Base-by-base conservation (phyloP, 1,139 yeast genomes). In the Hansenula sp. region DNA sequence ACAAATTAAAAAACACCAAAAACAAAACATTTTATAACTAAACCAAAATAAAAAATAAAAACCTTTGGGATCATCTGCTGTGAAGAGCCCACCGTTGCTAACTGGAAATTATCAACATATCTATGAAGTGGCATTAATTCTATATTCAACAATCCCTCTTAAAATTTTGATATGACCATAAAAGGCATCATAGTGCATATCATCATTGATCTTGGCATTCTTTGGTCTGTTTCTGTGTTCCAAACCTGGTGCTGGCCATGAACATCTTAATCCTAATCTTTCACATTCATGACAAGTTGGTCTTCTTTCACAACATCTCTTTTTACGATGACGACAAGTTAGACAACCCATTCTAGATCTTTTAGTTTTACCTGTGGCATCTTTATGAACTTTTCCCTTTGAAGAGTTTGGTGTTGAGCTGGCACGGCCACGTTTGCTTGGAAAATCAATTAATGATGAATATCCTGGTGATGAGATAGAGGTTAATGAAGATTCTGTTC, bases 251-350 rank as follows among this genome's bases (percentile, higher is more conserved):
- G 50, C 42, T 4, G 81, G 80, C 69, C 79, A 76, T 21, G 62
- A 62, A 56, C 89, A 82, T 26, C 65, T 69, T 37, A 79, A 66
- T 2, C 70, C 65, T 25, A 82, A 59, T 43, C 89, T 61, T 6
- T 54, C 44, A 57, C 89, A 82, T 42, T 82, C 86, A 0, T 66
- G 57, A 53, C 92, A 83, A 3, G 56, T 54, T 3, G 92, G 92
- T 42, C 68, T 69, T 1, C 57, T 57, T 55, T 83, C 92, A 53
- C 82, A 79, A 53, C 92, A 83, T 49, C 86, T 76, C 59, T 83
- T 83, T 67, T 83, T 83, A 32, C 92, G 63, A 36, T 73, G 69
- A 44, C 87, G 77, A 53, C 92, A 83, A 0, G 89, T 81, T 34
- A 81, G 61, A 56, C 92, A 83, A 0, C 92, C 92, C 48, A 68